Evolutionary conservation across 2,329 filamentous ascomycete genomes (phyloP).

Genomic region (Sporothrix globosa): DNA sequence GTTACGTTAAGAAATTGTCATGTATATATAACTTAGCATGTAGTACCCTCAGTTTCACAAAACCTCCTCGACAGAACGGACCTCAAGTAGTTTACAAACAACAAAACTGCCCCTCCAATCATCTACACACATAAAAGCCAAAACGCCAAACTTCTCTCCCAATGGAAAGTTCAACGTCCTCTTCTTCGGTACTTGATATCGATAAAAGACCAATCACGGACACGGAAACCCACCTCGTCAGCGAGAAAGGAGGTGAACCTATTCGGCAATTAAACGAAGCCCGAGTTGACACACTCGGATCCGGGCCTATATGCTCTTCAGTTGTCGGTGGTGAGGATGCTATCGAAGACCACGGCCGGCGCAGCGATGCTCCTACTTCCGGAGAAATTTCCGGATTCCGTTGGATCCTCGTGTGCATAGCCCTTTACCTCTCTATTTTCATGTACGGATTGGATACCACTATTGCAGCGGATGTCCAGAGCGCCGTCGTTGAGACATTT

Average conservation of each 20-base stretch:
- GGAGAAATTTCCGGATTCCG: neutral
- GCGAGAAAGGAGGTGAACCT: neutral
- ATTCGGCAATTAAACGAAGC: too few relatives aligned
- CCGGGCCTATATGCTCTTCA: neutral
- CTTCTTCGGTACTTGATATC: neutral
- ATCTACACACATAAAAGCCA: too few relatives aligned
- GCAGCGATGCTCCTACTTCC: neutral
- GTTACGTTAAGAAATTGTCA: too few relatives aligned
- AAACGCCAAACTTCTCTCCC: too few relatives aligned
- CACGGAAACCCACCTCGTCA: neutral
- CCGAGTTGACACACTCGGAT: too few relatives aligned
- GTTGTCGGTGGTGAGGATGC: neutral
- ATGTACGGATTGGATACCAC: slow-evolving; percentile 21
- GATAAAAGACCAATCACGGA: neutral
- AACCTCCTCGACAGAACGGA: too few relatives aligned
- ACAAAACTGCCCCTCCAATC: neutral
- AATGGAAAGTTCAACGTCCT: slow-evolving; percentile 1
- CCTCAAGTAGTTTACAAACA: neutral
- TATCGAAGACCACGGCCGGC: neutral
- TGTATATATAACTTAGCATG: too few relatives aligned
- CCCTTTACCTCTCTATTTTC: slow-evolving; percentile 9
- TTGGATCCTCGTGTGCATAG: slow-evolving; percentile 14
- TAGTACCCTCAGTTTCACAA: too few relatives aligned
- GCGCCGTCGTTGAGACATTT: slow-evolving; percentile 45
- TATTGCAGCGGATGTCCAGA: slow-evolving; percentile 49